These are phyloP conservation scores for Globisporangium paroecandrum DNA, from an alignment of 352 stramenopile species.

Conservation along the genomic window DNA sequence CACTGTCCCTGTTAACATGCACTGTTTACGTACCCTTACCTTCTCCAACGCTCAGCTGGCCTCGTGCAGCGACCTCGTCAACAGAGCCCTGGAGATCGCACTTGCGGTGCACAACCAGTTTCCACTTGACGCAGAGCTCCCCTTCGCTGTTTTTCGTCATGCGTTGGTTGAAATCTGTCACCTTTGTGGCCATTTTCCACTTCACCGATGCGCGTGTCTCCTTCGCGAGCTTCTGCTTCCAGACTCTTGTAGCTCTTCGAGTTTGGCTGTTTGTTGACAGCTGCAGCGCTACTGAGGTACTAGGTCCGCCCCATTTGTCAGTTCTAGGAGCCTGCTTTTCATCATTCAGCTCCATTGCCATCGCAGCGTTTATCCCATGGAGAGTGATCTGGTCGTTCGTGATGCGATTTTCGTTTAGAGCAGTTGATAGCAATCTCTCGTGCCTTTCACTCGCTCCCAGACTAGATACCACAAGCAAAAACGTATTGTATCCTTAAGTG, in stretches of 20 bases:
- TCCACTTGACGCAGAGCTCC: slow-evolving; percentile 14
- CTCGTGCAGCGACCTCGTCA: slow-evolving; percentile 14
- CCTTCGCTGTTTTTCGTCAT: neutral
- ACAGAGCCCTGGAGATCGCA: slow-evolving; percentile 17
- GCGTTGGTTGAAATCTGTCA: neutral
- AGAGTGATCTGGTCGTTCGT: slow-evolving; percentile 14
- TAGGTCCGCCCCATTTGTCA: slow-evolving; percentile 15
- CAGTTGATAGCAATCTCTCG: slow-evolving; percentile 7
- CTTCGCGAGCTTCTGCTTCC: slow-evolving; percentile 21
- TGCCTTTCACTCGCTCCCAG: slow-evolving; percentile 1
- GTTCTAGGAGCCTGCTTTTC: neutral
- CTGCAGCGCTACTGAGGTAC: slow-evolving; percentile 11
- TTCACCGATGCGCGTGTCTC: slow-evolving; percentile 20
- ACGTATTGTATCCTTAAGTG: neutral
- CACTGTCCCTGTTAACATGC: neutral
- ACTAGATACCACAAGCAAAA: neutral
- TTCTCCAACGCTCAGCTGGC: slow-evolving; percentile 5
- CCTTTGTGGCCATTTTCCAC: slow-evolving; percentile 17
- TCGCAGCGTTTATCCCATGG: neutral
- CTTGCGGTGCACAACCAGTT: slow-evolving; percentile 20
- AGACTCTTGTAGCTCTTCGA: slow-evolving; percentile 9
- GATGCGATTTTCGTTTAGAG: slow-evolving; percentile 22
- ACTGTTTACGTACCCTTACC: neutral
- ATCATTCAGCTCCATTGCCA: slow-evolving; percentile 11
- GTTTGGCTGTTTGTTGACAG: neutral